Percentiles rank a stretch among this genome's conserved stretches.
Conservation (phyloP, 1,284 basidiomycete species). For the Cutaneotrichosporon cavernicola region DNA sequence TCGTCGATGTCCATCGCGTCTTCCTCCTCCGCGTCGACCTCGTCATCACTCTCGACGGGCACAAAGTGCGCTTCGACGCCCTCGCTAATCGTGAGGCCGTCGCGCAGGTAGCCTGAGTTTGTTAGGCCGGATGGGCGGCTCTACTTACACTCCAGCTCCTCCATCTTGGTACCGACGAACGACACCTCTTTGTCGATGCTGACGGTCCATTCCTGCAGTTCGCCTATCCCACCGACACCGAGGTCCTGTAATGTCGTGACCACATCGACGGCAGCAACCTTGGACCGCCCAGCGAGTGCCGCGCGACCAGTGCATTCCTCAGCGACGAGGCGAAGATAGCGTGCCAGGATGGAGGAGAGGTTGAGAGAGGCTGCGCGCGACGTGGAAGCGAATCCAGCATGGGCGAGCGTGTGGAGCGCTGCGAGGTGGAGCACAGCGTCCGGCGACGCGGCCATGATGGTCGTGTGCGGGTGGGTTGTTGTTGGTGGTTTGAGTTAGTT, state of each 20-base stretch:
- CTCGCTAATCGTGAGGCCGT: slow-evolving; percentile 32
- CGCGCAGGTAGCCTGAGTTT: slow-evolving; percentile 32
- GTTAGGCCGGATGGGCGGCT: background rate
- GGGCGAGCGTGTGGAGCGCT: slow-evolving; percentile 42
- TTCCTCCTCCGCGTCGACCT: slow-evolving; percentile 20
- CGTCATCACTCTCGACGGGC: slow-evolving; percentile 24
- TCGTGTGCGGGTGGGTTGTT: background rate
- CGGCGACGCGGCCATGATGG: slow-evolving; percentile 35
- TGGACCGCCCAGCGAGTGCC: slow-evolving; percentile 41
- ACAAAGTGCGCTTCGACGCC: slow-evolving; percentile 33
- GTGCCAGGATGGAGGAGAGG: slow-evolving; percentile 36
- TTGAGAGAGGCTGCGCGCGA: slow-evolving; percentile 44
- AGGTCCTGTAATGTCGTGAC: slow-evolving; percentile 41
- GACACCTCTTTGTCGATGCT: slow-evolving; percentile 32
- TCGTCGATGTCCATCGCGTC: slow-evolving; percentile 25
- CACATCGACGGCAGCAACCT: slow-evolving; percentile 45
- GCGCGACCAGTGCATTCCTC: slow-evolving; percentile 42
- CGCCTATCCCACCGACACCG: slow-evolving; percentile 37
- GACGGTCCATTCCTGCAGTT: slow-evolving; percentile 42
- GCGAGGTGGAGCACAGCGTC: slow-evolving; percentile 49
- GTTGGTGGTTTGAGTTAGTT: background rate
- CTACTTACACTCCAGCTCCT: slow-evolving; percentile 34
- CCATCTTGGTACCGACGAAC: slow-evolving; percentile 31
- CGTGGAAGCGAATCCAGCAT: slow-evolving; percentile 47
- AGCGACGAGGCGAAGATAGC: slow-evolving; percentile 43